Base-by-base conservation (phyloP, 2,329 filamentous ascomycete species). In the Cytospora mali region DNA sequence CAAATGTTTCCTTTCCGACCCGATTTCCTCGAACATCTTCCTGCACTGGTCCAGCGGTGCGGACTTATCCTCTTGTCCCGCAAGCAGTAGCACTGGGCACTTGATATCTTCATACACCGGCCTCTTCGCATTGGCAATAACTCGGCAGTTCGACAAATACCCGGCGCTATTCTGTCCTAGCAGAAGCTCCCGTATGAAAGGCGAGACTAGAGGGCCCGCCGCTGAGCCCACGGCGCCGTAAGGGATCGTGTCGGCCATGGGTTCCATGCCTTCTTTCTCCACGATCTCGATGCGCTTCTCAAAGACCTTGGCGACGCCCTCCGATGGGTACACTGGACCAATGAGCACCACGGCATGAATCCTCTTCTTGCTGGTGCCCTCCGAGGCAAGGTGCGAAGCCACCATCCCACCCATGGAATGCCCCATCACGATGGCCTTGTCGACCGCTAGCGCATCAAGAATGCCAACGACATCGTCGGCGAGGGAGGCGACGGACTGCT, bases 321-420 rank as follows among this genome's bases (percentile, higher is more conserved):
- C 69, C 21, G 73, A 80, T 4, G 87, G 87, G 68, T 87, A 80
- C 2, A 88, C 86, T 2, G 88, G 88, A 0, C 88, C 88, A 63
- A 91, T 81, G n/a, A 88, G 78, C 0, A 90, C 77, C 6, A 85
- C 77, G 25, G 61, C 61, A 28, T 59, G 50, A 13, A 62, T 50
- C 18, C 61, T 35, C 13, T 70, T 73, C 0, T 80, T 76, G 5
- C 80, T 74, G 23, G 77, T 31, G 11, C 68, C 64, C 42, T 68
- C 67, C 0, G 81, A 77, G 0, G 87, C 86, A 6, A 90, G 73
- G 52, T 85, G 78, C 23, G 82, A 82, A 1, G 83, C 88, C 1
- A 88, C 81, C 6, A 90, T 83, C 0, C 86, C 87, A 28, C 88
- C 88, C 88, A 91, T 90, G 0, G 86, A 89, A 69, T 90, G 88